Base-by-base conservation (phyloP, 1,284 basidiomycete genomes). In the Uromyces viciae-fabae region DNA sequence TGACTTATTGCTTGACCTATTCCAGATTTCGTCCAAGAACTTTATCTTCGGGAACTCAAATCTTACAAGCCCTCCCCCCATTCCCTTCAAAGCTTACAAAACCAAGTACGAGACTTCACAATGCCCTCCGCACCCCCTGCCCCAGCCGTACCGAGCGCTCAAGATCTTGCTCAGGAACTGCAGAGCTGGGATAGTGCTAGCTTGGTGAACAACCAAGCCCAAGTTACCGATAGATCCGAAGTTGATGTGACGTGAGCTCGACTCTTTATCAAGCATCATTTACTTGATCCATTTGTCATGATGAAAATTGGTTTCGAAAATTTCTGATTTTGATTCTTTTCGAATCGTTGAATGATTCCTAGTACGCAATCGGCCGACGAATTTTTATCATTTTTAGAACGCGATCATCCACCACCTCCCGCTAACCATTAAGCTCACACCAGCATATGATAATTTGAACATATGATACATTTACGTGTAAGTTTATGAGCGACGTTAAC, bases 41-140 rank as follows among this genome's bases (percentile, higher is more conserved):
- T 96, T 81, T 98, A 98, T 88, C 85, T 98, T 84, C 91, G 90
- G 85, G 92, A 96, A 88, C 90, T 98, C 86, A 96, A 93, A 88
- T 87, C 90, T 25, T 98, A 95, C 91, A 96, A 94, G 89, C 86
- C 88, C 46, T 87, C 87, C 79, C 82, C 86, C 62, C 84, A 86
- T 42, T 40, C 66, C 15, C 74, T 79, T 52, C 49, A 71, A 36
- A 56, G 49, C 25, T 66, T 54, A 40, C 83, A 84, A 79, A 86
- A 85, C 46, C 84, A 86, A 75, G 85, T 87, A 31, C 87, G 87
- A 82, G 86, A 87, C 81, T 87, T 87, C 85, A 84, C 85, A 82
- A 83, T 86, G 58, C 87, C 87, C 31, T 46, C 85, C 25, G 84
- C 86, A 8, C 87, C 87, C 81, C 82, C 85, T 82, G 84, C 87